A percentile compares a stretch with the other conserved stretches of the same genome.
phyloP scores from a whole-genome alignment of 2,329 filamentous ascomycete genomes.

The Pestalotiopsis sp. region DNA sequence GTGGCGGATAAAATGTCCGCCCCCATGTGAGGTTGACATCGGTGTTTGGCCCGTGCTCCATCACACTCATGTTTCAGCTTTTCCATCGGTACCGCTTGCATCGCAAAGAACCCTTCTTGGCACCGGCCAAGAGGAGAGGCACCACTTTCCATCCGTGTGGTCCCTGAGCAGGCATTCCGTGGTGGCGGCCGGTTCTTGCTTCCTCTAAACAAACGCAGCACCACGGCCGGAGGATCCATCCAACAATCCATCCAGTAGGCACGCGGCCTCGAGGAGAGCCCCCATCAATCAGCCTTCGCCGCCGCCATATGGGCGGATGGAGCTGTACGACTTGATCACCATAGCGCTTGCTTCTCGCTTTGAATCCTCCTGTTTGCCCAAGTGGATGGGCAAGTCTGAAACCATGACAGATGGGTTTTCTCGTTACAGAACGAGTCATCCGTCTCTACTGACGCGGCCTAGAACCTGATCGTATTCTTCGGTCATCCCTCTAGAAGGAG shows the following conservation, averaged over 20 bases:
- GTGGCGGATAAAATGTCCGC: slow-evolving; percentile 7
- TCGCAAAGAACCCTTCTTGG: neutral
- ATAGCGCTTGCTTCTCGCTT: neutral
- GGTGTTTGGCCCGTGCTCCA: slow-evolving; percentile 10
- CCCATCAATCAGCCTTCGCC: neutral
- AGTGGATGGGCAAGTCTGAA: slow-evolving; percentile 8
- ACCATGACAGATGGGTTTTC: slow-evolving; percentile 9
- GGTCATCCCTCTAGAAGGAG: neutral
- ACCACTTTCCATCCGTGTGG: slow-evolving; percentile 2
- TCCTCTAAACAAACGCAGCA: slow-evolving; percentile 1
- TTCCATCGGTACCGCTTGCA: slow-evolving; percentile 4
- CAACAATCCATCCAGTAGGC: neutral
- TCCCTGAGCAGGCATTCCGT: neutral
- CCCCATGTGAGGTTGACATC: neutral
- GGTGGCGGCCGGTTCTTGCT: neutral
- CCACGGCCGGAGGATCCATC: neutral
- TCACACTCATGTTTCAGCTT: slow-evolving; percentile 8
- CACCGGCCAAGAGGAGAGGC: neutral
- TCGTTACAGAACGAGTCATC: slow-evolving; percentile 9
- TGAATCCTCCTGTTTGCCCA: slow-evolving; percentile 7
- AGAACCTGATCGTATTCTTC: neutral
- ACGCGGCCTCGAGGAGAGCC: neutral
- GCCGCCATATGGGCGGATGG: neutral
- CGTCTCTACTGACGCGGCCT: slow-evolving; percentile 3
- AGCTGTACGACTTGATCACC: neutral